Evolutionary conservation across 306 rosid species (phyloP), one percentile per base, ranked within the genome.

Genomic region (Malus fusca): DNA sequence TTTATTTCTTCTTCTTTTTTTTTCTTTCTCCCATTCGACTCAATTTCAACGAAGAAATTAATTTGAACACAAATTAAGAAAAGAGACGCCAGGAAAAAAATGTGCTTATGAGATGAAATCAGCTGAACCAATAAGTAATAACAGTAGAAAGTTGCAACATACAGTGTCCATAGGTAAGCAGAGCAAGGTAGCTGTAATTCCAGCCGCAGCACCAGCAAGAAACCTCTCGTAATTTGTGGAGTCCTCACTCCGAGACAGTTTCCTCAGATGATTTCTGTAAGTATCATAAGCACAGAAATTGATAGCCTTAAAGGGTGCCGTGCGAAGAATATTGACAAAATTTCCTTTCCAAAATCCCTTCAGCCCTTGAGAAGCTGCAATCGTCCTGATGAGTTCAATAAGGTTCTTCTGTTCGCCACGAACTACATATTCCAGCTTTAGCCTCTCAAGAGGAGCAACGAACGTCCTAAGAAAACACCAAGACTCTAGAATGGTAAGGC

Each of bases 121-220:
- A 44, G 44, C n/a, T 43, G 31, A 23, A 67, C 18, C 65, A 74
- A 61, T 37, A 37, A 37, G 42, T 37, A 37, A 56, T 43, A 44
- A 37, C n/a, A 44, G 13, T 12, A 43, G 51, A 46, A 62, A 64
- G 62, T 44, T 73, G 40, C 35, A 40, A 88, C 96, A 71, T 95
- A 95, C 99, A 42, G 97, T 95, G 85, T 92, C 99, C 86, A 95
- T 96, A 43, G 99, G 99, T 5, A 95, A 85, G 87, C 99, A 95
- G 48, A 89, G 92, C 79, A 84, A 61, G 62, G 96, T 89, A 52
- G 99, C 97, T 68, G 97, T 95, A 64, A 95, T 85, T 43, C 99
- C 97, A 15, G 97, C 99, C 0, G 96, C 91, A 72, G 99, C 99
- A 72, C 97, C 99, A 19, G 97, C 99, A 81, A 95, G 69, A 84